These are phyloP conservation scores for Eucalyptus pumila DNA, from an alignment of 345 rosid species.

Conservation along the genomic window DNA sequence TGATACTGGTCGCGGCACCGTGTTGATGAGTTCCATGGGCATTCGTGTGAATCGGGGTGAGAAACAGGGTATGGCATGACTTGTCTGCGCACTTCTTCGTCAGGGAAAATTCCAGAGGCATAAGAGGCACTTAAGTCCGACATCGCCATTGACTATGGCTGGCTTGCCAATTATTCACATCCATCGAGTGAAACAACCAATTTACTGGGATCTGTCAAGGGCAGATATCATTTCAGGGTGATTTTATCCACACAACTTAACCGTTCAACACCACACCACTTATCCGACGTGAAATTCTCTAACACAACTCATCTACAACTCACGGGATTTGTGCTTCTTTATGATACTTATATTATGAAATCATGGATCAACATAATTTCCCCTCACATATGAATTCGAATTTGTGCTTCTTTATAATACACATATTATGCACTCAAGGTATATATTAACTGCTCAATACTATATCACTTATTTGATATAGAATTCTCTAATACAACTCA, in stretches of 20 bases:
- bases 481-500: too few species aligned
- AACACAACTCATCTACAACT: too few species aligned
- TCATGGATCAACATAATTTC: too few species aligned
- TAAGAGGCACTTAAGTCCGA: neutral
- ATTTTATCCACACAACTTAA: neutral
- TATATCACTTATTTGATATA: accelerated
- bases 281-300: too few species aligned
- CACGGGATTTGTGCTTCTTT: too few species aligned
- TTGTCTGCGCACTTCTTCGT: neutral
- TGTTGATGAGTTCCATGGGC: neutral
- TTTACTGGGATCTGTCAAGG: neutral
- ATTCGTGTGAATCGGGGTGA: neutral
- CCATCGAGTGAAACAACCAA: neutral
- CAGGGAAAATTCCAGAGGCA: neutral
- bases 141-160: neutral
- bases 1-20: neutral
- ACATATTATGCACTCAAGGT: too few species aligned
- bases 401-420: too few species aligned
- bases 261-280: too few species aligned
- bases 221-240: neutral
- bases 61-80: neutral
- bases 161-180: neutral
- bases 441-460: too few species aligned
- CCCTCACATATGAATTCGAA: too few species aligned
- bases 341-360: too few species aligned